Evolutionary conservation across 2,329 filamentous ascomycete genomes (phyloP).

Genomic region (Pleurostoma richardsiae): DNA sequence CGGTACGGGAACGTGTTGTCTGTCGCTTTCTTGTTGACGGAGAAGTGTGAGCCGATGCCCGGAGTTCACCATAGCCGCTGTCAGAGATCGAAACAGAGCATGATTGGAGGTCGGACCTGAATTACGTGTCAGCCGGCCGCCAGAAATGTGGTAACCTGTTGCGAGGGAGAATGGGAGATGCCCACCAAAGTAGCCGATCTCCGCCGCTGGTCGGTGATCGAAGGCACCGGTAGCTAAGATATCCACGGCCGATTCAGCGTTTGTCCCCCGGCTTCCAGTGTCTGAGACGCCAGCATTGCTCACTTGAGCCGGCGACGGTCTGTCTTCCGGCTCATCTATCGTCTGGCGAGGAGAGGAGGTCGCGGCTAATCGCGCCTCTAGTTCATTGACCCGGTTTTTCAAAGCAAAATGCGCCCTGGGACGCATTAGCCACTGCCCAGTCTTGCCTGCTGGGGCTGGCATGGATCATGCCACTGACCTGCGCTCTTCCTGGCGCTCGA

Average conservation of each 20-base stretch:
- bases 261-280: conserved; percentile 5
- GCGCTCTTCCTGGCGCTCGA: conserved; percentile 8
- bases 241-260: conserved; percentile 17
- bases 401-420: conserved; percentile 2
- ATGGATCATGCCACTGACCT: conserved; percentile 1
- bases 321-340: not conserved
- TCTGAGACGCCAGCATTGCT: not conserved
- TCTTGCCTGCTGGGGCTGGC: not conserved
- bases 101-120: conserved; percentile 23
- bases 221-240: conserved; percentile 20
- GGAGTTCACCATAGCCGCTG: conserved; percentile 16
- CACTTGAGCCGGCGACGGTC: not conserved
- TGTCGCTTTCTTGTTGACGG: not conserved
- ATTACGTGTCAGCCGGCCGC: not conserved
- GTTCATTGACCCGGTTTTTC: conserved; percentile 10
- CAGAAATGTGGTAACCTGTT: not conserved
- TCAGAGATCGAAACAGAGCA: conserved; percentile 19
- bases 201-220: conserved; percentile 15
- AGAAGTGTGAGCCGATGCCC: conserved; percentile 8
- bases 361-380: conserved; percentile 12
- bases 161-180: not conserved
- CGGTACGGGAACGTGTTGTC: not conserved
- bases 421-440: not conserved
- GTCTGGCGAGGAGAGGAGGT: not conserved
- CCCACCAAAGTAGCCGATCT: conserved; percentile 17